A percentile compares a stretch with the other conserved stretches of the same genome.
phyloP scores from a whole-genome alignment of 2,329 filamentous ascomycete genomes.

The Trichoderma hamatum region DNA sequence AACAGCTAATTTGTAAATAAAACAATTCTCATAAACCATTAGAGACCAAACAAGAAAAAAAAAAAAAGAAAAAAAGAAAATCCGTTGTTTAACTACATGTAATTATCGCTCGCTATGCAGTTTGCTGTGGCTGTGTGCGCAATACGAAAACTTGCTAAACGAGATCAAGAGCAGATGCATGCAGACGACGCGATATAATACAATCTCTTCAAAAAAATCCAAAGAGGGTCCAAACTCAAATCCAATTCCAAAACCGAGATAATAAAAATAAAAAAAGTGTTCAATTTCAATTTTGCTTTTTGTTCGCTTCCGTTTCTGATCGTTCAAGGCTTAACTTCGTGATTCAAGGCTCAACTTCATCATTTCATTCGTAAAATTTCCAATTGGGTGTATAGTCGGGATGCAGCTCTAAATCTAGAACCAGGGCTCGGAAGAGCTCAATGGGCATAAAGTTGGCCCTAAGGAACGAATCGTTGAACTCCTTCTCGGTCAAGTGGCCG shows the following conservation, averaged over 20 bases:
- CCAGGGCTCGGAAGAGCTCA: slow-evolving; percentile 55
- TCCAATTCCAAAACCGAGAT: not conserved
- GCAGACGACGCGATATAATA: not conserved
- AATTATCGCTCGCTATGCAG: slow-evolving; percentile 13
- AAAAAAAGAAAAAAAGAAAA: not conserved
- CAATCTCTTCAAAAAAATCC: not conserved
- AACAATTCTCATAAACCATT: slow-evolving; percentile 11
- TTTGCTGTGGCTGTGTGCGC: slow-evolving; percentile 10
- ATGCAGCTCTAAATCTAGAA: slow-evolving; percentile 47
- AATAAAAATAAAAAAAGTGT: not conserved
- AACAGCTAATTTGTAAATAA: not conserved
- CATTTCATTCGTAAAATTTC: slow-evolving; percentile 49
- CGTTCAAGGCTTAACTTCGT: not conserved
- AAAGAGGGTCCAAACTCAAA: slow-evolving; percentile 1
- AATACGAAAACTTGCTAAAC: slow-evolving; percentile 8
- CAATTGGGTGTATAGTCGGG: slow-evolving; percentile 51
- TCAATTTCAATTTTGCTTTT: slow-evolving; percentile 15
- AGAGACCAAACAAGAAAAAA: not conserved
- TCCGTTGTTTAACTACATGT: not conserved
- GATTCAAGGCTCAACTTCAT: not conserved
- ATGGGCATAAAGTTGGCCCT: slow-evolving; percentile 57
- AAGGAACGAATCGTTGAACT: slow-evolving; percentile 59
- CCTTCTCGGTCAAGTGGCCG: slow-evolving; percentile 50
- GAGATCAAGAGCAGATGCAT: slow-evolving; percentile 17
- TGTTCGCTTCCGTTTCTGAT: not conserved